Evolutionary conservation across 1,284 basidiomycete species (phyloP), one percentile per base, ranked within the genome.

Genomic region (Cryptococcus sp.): DNA sequence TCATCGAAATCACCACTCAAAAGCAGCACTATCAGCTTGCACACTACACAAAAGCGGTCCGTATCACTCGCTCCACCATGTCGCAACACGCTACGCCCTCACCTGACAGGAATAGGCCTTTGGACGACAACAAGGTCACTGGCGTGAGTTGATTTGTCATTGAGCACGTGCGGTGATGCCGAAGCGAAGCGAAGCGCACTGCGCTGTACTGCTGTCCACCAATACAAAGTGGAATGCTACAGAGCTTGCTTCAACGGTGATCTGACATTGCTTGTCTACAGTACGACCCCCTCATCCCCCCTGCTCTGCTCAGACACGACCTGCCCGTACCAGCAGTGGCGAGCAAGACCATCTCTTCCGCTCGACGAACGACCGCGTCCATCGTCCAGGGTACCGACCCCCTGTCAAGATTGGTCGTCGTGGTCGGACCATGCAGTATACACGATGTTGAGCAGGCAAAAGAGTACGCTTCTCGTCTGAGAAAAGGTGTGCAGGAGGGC

Each of bases 391-490:
- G 93, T 25, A 84, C 86, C 48, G 92, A 94, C 70, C 72, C 75
- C 15, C 62, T 71, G 22, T 88, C 91, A 68, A 86, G 92, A 50
- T 65, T 97, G 1, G 82, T 97, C 50, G 93, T 96, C 72, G 83
- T 97, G 67, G 89, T 96, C 62, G 95, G 95, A 4, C 95, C 95
- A 19, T 99, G 95, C 82, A 95, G 91, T 3, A 96, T 99, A 66
- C 95, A 99, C 79, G 90, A 87, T 30, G 80, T 91, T 4, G 85
- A 88, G 50, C 90, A 94, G 77, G 94, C 95, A 3, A 80, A 93
- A 61, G 90, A 93, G 75, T 99, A 99, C 76, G 94, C 93, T 35
- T 81, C 82, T 30, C 82, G 87, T 41, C 84, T 96, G 69, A 88
- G 86, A 70, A 80, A 82, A 2, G 88, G 76, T 30, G 75, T 80